Base-by-base conservation (phyloP, 2,329 filamentous ascomycete genomes). In the Trichoderma oligosporum region DNA sequence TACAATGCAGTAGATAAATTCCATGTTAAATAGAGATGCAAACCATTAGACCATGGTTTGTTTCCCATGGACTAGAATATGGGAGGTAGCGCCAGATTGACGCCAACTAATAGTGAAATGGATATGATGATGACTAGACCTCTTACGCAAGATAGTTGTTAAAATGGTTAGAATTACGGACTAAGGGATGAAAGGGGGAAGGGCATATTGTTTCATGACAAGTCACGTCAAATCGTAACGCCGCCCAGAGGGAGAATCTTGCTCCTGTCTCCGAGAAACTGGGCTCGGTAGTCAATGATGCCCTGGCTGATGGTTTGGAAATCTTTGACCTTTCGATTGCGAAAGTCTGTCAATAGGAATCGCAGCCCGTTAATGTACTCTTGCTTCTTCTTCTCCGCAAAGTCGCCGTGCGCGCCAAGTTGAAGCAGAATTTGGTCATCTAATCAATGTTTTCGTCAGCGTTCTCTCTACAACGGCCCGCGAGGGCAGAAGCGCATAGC, bases 381-480 rank as follows among this genome's bases (percentile, higher is more conserved):
- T 57, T 78, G 75, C 68, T 81, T 82, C 61, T 85, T 79, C 58
- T 84, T 80, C 63, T 81, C 81, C 39, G 78, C 81, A 67, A 83
- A 85, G 62, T 83, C 83, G 61, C 86, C 83, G 42, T 83, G 79
- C 45, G 81, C 84, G 42, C 87, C 87, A 53, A 91, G 81, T 63
- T 88, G 84, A 57, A 88, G 78, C 62, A 91, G 82, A 62, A 91
- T 85, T 68, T 85, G 82, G 70, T 87, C 84, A 76, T 90, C 88
- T 91, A 73, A 61, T 70, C 63, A 64, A 31, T 16, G 35, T 24
- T 59, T 57, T 62, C 68, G 78, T 82, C 76, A 82, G 78, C 75
- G 70, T 74, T 72, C 72, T 71, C 74, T 73, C 71, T 59, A 60
- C 58, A 61, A 63, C 52, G 42, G 60, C 58, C 42, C 45, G 12